Evolutionary conservation across 306 rosid species (phyloP).

Genomic region (Ormosia semicastrata): DNA sequence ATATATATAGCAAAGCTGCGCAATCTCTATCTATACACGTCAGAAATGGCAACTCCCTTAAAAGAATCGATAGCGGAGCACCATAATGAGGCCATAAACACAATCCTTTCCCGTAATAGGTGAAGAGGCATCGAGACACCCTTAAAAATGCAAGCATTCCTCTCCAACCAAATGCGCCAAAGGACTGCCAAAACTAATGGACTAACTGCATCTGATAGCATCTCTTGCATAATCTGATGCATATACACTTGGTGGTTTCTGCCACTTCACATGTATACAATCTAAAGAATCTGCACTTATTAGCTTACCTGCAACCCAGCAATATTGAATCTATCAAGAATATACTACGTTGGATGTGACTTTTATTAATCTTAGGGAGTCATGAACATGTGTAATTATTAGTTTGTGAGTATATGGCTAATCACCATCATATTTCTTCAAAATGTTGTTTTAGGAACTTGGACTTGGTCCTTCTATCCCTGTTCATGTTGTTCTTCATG

Average conservation of each 20-base stretch:
- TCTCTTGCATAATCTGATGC: background rate
- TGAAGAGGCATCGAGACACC: background rate
- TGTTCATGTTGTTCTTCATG: conserved; percentile 87
- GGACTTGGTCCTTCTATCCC: conserved; percentile 99
- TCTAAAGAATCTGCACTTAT: background rate
- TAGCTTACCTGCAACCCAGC: background rate
- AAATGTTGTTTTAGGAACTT: conserved; percentile 66
- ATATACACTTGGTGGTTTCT: background rate
- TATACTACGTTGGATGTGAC: background rate
- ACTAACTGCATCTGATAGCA: background rate
- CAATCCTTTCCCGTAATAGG: background rate
- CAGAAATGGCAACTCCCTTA: background rate
- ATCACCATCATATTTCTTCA: background rate
- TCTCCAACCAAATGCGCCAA: background rate
- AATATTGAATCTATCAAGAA: background rate
- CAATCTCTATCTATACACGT: background rate
- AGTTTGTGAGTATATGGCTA: conserved; percentile 14
- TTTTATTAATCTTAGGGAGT: background rate
- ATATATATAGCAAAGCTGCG: background rate
- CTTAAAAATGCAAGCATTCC: background rate
- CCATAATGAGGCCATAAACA: background rate
- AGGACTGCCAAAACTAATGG: background rate
- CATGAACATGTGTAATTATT: background rate
- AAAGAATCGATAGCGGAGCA: background rate
- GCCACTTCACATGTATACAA: background rate